Base-by-base conservation (phyloP, 768 basidiomycete genomes). In the Suillus variegatus region DNA sequence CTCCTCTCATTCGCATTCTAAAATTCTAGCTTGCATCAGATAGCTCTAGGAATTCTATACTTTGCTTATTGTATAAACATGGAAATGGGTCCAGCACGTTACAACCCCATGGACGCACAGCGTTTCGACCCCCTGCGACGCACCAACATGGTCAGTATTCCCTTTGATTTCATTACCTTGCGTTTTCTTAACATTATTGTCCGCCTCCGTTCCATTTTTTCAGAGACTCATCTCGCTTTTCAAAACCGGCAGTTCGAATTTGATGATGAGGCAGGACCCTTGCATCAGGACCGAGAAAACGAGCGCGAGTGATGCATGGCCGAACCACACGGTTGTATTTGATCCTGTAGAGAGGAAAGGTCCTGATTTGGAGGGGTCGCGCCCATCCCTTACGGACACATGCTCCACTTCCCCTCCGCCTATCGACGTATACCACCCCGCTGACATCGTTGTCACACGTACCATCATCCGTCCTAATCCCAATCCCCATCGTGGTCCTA, bases 381-480 rank as follows among this genome's bases (percentile, higher is more conserved):
- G 22, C 38, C 20, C 32, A n/a, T 38, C 35, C 43, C 6, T 60
- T 6, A 28, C 16, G 9, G 41, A 61, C 10, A 12, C 58, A 10
- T 18, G 14, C 28, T 14, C 66, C 70, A 49, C 47, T 7, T 38
- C 40, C 14, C 41, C 64, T 10, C 44, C 62, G 2, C 61, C 62
- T 6, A 56, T 72, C 9, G 74, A 75, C n/a, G 72, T 70, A 2
- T 70, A 64, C 51, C 71, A 73, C 64, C 71, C 71, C 16, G 77
- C 77, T 4, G 73, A 76, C 64, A 72, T 72, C 64, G 66, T 70
- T 57, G 70, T 78, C 38, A 77, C 77, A 36, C 79, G 78, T 60
- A 80, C 77, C 54, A 75, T 77, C 71, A 74, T 82, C 65, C 76
- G 73, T 18, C 79, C 79, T 4, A 32, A 66, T 9, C 64, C 75